A percentile compares a stretch with the other conserved stretches of the same genome.
Evolutionary conservation across 495 filamentous ascomycete genomes (phyloP).

Genomic region (Podospora pseudocomata): DNA sequence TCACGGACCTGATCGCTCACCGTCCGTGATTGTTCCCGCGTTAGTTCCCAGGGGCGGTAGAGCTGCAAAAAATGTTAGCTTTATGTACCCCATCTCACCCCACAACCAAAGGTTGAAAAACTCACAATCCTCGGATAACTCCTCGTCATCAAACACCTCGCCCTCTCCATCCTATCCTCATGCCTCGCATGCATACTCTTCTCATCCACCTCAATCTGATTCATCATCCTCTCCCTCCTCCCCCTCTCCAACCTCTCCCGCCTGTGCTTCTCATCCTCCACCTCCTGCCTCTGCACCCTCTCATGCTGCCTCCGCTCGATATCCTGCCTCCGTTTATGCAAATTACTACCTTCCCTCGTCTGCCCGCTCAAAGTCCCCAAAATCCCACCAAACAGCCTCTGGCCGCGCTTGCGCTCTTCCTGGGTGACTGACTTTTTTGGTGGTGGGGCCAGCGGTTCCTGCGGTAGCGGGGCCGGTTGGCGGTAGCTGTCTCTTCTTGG

Average conservation of each 20-base stretch:
- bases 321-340: slow-evolving; percentile 74
- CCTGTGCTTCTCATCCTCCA: slow-evolving; percentile 61
- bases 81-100: no score
- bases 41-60: slow-evolving; percentile 83
- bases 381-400: slow-evolving; percentile 84
- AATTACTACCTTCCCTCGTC: slow-evolving; percentile 62
- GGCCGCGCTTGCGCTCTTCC: slow-evolving; percentile 83
- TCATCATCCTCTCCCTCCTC: slow-evolving; percentile 54
- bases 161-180: slow-evolving; percentile 64
- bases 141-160: slow-evolving; percentile 71
- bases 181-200: slow-evolving; percentile 79
- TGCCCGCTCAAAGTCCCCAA: slow-evolving; percentile 70
- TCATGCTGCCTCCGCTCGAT: slow-evolving; percentile 88
- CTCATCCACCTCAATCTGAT: slow-evolving; percentile 76
- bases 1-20: slow-evolving; percentile 47
- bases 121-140: slow-evolving; percentile 75
- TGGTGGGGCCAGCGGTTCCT: slow-evolving; percentile 3
- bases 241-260: slow-evolving; percentile 60
- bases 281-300: slow-evolving; percentile 70
- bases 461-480: not conserved
- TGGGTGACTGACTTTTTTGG: slow-evolving; percentile 46
- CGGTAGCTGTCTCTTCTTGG: not conserved
- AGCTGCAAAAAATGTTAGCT: slow-evolving; percentile 53
- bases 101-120: no score
- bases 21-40: slow-evolving; percentile 46